phyloP scores from a whole-genome alignment of 169 alveolate species.

The Plasmodium fragile region DNA sequence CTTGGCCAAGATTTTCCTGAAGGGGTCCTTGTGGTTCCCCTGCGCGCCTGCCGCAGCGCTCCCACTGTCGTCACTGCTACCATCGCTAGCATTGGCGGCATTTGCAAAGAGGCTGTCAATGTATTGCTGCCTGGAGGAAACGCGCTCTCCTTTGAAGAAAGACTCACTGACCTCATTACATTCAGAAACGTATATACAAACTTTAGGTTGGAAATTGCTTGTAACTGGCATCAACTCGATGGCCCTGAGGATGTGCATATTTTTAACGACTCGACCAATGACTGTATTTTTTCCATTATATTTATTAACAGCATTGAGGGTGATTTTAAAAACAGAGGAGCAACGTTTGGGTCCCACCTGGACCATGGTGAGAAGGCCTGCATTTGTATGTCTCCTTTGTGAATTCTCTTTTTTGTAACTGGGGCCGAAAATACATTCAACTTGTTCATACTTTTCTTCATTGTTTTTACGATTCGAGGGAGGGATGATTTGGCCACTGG shows the following conservation, averaged over 20 bases:
- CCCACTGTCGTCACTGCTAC: neutral
- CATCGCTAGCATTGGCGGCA: neutral
- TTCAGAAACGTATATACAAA: conserved; percentile 27
- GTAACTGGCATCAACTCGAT: conserved; percentile 35
- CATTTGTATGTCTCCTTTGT: conserved; percentile 41
- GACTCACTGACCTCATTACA: conserved; percentile 23
- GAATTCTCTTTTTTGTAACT: conserved; percentile 27
- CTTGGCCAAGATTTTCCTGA: neutral
- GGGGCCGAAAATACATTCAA: conserved; percentile 59
- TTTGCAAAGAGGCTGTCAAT: conserved; percentile 26
- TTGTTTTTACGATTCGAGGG: neutral
- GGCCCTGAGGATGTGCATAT: conserved; percentile 66
- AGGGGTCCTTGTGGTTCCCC: neutral
- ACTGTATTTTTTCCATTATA: conserved; percentile 37
- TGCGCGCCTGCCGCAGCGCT: too few relatives aligned
- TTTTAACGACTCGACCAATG: conserved; percentile 45
- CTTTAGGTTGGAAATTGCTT: conserved; percentile 5
- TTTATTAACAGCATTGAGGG: conserved; percentile 4
- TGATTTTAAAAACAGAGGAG: conserved; percentile 62
- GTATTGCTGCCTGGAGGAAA: conserved; percentile 28
- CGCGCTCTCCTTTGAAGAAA: conserved; percentile 14
- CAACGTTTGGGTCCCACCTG: conserved; percentile 27
- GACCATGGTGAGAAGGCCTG: conserved; percentile 48
- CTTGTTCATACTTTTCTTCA: conserved; percentile 33
- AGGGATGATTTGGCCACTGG: neutral